Evolutionary conservation across 2,329 filamentous ascomycete genomes (phyloP).

Genomic region (Bretziella fagacearum): DNA sequence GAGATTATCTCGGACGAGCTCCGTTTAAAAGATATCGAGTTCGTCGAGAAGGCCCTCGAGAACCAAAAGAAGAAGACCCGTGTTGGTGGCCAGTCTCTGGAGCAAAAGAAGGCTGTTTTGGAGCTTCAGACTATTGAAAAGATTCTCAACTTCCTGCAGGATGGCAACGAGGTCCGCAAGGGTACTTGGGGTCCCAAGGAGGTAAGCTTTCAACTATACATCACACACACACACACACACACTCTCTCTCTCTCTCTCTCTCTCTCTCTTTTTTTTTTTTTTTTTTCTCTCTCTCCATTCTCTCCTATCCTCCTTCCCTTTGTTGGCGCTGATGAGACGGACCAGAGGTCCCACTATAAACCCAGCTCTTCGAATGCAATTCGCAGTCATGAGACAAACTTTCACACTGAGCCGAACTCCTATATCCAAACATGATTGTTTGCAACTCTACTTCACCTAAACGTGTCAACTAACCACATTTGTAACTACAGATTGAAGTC

Average conservation of each 20-base stretch:
- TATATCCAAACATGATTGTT: constrained; percentile 24
- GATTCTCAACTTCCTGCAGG: constrained; percentile 64
- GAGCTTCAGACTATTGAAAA: constrained; percentile 90
- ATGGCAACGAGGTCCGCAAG: constrained; percentile 87
- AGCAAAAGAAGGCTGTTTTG: constrained; percentile 94
- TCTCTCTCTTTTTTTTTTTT: constrained; percentile 17
- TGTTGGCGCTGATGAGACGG: constrained; percentile 15
- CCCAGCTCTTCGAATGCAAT: constrained; percentile 99
- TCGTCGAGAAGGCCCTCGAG: constrained; percentile 88
- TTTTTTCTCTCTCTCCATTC: too few relatives aligned
- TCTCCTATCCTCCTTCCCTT: constrained; percentile 8
- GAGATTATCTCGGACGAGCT: constrained; percentile 96
- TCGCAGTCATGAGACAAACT: constrained; percentile 18
- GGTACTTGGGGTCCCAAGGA: constrained; percentile 83
- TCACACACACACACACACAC: neutral
- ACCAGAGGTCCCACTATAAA: constrained; percentile 40
- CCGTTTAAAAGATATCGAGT: constrained; percentile 96
- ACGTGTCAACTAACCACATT: constrained; percentile 1
- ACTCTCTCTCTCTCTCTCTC: too few relatives aligned
- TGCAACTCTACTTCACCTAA: neutral
- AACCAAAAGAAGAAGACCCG: constrained; percentile 85
- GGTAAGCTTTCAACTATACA: constrained; percentile 42
- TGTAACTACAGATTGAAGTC: constrained; percentile 71
- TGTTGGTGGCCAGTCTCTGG: constrained; percentile 82
- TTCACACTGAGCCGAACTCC: constrained; percentile 13